A percentile compares a stretch with the other conserved stretches of the same genome.
Conservation (phyloP, 129 eudicot genomes). For the Dittrichia graveolens region DNA sequence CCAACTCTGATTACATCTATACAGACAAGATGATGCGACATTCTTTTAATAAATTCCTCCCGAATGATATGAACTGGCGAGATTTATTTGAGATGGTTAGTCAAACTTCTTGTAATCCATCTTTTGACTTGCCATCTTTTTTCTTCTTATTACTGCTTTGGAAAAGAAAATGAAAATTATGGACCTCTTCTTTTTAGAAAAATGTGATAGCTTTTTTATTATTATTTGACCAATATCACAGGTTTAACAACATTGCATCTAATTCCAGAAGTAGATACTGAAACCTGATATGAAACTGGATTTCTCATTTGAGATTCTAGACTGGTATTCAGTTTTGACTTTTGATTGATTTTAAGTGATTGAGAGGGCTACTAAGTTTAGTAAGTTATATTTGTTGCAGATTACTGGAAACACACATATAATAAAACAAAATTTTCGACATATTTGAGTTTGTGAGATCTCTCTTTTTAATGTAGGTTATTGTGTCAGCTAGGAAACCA, state of each 20-base stretch:
- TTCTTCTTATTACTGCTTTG: neutral
- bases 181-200: no score
- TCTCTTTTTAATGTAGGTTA: slow-evolving; percentile 56
- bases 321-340: slow-evolving; percentile 13
- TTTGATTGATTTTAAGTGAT: neutral
- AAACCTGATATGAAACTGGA: slow-evolving; percentile 11
- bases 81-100: slow-evolving; percentile 95
- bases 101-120: slow-evolving; percentile 7
- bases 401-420: neutral
- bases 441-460: slow-evolving; percentile 14
- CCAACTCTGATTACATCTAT: slow-evolving; percentile 90
- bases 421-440: neutral
- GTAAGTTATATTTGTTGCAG: slow-evolving; percentile 10
- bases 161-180: no score
- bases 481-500: slow-evolving; percentile 96
- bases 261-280: slow-evolving; percentile 1
- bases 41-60: slow-evolving; percentile 90
- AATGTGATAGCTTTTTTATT: no score
- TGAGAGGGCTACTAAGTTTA: slow-evolving; percentile 13
- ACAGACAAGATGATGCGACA: slow-evolving; percentile 98
- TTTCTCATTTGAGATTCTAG: slow-evolving; percentile 9
- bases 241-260: neutral
- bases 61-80: slow-evolving; percentile 94
- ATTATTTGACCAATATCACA: neutral
- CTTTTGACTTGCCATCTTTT: slow-evolving; percentile 12